Evolutionary conservation across 768 basidiomycete species (phyloP), one percentile per base, ranked within the genome.

Genomic region (Tulasnella sp.): DNA sequence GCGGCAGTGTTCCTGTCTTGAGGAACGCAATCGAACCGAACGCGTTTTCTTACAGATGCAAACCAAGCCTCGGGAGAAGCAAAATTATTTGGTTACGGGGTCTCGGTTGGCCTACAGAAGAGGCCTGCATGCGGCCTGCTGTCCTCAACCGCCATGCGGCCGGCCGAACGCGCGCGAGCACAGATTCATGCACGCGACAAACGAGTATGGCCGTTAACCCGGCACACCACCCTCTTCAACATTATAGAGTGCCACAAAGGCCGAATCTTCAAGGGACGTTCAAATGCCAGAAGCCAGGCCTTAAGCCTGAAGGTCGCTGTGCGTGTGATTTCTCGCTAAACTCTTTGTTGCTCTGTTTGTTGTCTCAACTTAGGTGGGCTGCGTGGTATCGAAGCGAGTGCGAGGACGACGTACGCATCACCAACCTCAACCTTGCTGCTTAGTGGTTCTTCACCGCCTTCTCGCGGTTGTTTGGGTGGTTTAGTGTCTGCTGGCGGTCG

Each of bases 1-100:
- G 35, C 35, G 5, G 35, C 35, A 5, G 35, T 5, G 35, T 35
- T 35, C 5, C 5, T 35, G 2, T 35, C 35, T 35, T 35, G 35
- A 35, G 35, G 5, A 5, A 35, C 35, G 35, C 35, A 35, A 35
- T 35, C 35, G 10, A 99, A 99, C 82, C 97, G 97, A 0, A 98
- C 97, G 0, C 99, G 98, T 84, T 93, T 98, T 85, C 84, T 99
- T 73, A 93, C 90, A 5, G 94, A 94, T 84, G 86, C 89, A 23
- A 88, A 85, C 92, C 92, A 84, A 32, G 89, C 13, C 26, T 61
- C 23, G 18, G 72, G n/a, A 18, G 9, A 46, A 67, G 40, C 26
- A 51, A 16, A 51, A 35, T 23, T 2, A 35, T 51, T 44, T 78
- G 69, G 3, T 57, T 76, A 92, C 35, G 88, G 61, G 86, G 87